Evolutionary conservation across 768 basidiomycete species (phyloP), one percentile per base, ranked within the genome.

Genomic region (Leccinum incarnatum): DNA sequence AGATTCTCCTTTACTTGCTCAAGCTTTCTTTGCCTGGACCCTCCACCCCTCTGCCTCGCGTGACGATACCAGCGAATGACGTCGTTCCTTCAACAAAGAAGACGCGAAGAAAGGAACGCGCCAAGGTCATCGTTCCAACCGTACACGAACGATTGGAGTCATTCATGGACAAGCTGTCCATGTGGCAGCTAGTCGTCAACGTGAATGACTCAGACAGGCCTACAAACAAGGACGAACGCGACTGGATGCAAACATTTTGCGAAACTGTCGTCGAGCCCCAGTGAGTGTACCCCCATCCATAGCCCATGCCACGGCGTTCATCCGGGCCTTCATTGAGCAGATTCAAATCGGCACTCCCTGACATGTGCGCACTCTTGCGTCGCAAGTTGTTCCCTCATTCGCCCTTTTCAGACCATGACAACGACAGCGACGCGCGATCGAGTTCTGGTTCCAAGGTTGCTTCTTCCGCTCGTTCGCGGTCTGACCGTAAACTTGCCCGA

Each of bases 131-230:
- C 55, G 29, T 64, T 65, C 57, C 69, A 62, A 53, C 67, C 55
- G 37, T 65, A 2, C 81, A 83, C 52, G 86, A 84, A n/a, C 77
- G 79, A 25, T 71, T 91, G 1, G 89, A 92, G 68, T 75, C 77
- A 1, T 85, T 87, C 71, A 89, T 91, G 86, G 90, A 92, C 72
- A 89, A 86, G 65, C 71, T 93, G 7, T 88, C 86, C 4, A 84
- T 81, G 74, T 90, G 89, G 88, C 91, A 92, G 66, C 80, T 92
- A 21, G 71, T 77, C 61, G 62, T 60, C 4, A 67, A 70, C 34
- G 69, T 87, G 57, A 72, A 76, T 4, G 66, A 81, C 12, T 69
- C 75, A 23, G 42, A 56, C n/a, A 65, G 54, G 25, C 51, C n/a
- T 4, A 53, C 48, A 19, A 42, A 61, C 14, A 55, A 61, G 7